phyloP scores from a whole-genome alignment of 192 early-diverging fungal genomes.

The Coemansia reversa region DNA sequence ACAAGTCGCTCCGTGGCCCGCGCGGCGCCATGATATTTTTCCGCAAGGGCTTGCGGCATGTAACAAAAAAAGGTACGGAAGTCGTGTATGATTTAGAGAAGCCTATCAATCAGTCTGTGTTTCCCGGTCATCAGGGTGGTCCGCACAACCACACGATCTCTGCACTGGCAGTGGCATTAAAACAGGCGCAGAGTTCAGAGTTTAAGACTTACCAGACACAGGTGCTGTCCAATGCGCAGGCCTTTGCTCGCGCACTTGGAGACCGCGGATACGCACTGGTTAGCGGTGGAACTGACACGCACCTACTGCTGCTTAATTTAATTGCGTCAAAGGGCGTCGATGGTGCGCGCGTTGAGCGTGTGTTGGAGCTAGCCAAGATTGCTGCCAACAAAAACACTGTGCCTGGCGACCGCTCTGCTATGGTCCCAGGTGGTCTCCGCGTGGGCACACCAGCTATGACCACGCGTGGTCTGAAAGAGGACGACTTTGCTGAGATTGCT shows the following conservation, averaged over 20 bases:
- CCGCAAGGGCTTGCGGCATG: constrained; percentile 84
- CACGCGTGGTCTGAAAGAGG: constrained; percentile 79
- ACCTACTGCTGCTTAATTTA: constrained; percentile 89
- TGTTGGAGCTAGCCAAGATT: constrained; percentile 95
- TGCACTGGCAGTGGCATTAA: constrained; percentile 91
- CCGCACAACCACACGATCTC: constrained; percentile 99
- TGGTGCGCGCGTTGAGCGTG: constrained; percentile 93
- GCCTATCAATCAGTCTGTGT: constrained; percentile 94
- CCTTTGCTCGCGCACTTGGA: constrained; percentile 76
- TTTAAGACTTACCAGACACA: constrained; percentile 91
- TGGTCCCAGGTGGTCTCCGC: constrained; percentile 91
- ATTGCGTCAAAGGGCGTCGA: constrained; percentile 76
- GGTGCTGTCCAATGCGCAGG: constrained; percentile 87
- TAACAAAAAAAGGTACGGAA: constrained; percentile 89
- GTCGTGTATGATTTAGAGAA: constrained; percentile 90
- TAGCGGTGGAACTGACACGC: constrained; percentile 92
- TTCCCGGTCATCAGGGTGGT: constrained; percentile 98
- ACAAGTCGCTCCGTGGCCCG: constrained; percentile 98
- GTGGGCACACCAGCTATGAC: constrained; percentile 99
- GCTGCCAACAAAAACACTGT: constrained; percentile 99
- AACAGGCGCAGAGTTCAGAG: constrained; percentile 79
- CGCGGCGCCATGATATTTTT: constrained; percentile 99
- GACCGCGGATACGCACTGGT: constrained; percentile 79
- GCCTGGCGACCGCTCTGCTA: constrained; percentile 90
- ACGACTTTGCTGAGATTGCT: constrained; percentile 86